A percentile compares a stretch with the other conserved stretches of the same genome.
Conservation (phyloP, 192 early-diverging fungal species). For the Mortierella hygrophila region DNA sequence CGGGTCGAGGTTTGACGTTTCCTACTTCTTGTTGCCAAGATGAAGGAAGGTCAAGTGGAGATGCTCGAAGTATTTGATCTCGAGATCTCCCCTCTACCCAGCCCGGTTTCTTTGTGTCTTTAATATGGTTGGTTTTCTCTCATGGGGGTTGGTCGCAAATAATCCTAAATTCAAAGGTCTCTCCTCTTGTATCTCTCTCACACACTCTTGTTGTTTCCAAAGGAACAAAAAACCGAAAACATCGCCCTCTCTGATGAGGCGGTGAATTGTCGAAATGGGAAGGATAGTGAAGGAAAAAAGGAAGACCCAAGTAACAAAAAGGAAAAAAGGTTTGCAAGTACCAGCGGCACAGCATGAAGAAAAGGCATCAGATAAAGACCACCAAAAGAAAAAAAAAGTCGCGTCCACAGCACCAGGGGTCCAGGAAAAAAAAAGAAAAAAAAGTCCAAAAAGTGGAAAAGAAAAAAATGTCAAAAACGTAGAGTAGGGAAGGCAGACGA, state of each 20-base stretch:
- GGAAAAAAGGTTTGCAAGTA: neutral
- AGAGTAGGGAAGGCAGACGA: neutral
- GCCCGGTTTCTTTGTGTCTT: conserved; percentile 42
- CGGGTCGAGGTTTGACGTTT: neutral
- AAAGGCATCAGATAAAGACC: neutral
- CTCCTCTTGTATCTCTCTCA: conserved; percentile 18
- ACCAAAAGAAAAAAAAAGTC: conserved; percentile 13
- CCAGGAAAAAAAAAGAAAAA: conserved; percentile 11
- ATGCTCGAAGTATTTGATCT: conserved; percentile 23
- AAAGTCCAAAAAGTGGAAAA: conserved; percentile 11
- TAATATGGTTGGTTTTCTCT: conserved; percentile 23
- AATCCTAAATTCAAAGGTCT: neutral
- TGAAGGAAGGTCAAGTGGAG: neutral
- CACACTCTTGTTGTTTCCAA: conserved; percentile 7
- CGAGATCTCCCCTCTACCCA: conserved; percentile 36
- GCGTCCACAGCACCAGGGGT: neutral
- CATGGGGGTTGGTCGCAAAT: conserved; percentile 19
- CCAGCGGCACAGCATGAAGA: conserved; percentile 28
- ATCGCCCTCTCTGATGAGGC: conserved; percentile 11
- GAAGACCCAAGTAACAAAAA: neutral
- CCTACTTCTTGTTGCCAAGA: too few relatives aligned
- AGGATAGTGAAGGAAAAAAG: neutral
- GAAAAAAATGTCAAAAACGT: conserved; percentile 17
- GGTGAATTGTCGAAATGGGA: neutral
- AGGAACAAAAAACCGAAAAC: neutral